Evolutionary conservation across 108 stramenopile species (phyloP), one percentile per base, ranked within the genome.

Genomic region (Aurantiochytrium sp.): DNA sequence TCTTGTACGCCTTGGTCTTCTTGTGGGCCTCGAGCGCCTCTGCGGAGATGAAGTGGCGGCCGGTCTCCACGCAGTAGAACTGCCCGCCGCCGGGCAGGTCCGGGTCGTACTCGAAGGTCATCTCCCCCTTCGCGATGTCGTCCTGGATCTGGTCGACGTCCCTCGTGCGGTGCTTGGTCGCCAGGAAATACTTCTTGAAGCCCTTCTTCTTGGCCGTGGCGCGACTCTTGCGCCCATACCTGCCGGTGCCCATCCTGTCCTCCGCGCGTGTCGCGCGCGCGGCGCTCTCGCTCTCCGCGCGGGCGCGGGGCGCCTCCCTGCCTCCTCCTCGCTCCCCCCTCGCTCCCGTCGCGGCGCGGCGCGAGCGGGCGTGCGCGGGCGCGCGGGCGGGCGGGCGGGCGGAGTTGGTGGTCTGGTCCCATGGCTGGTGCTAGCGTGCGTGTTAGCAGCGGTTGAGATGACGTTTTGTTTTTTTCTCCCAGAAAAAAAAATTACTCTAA

Each of bases 141-240:
- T 98, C 97, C 91, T 98, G 97, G 69, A 99, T 96, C 90, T 98
- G 97, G 90, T 98, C 97, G 8, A 96, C 95, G 92, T 98, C 97
- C 86, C 95, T 96, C 55, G 95, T 92, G 15, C 97, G 94, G 37
- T 86, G 55, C 68, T 89, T 89, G 17, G 87, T 93, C 89, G 73
- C 39, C 12, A 81, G 45, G 30, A 81, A 81, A 30, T 81, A 81
- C 45, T 81, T 81, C 45, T 48, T 41, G 73, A 81, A 81, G 45
- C 73, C 73, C 73, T 81, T 81, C n/a, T 81, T 81, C 73, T 81
- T 81, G 27, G 73, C 39, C 73, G 42, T 41, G 27, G 73, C 73
- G n/a, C 73, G 42, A 6, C 12, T 48, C 73, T 81, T 81, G 42
- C 45, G 73, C n/a, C 73, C 45, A 24, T 81, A 48, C 21, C 42